Percentiles rank a stretch among this genome's conserved stretches.
Evolutionary conservation across 75 land plant genomes (phyloP).

Genomic region (Cryptomeria japonica): DNA sequence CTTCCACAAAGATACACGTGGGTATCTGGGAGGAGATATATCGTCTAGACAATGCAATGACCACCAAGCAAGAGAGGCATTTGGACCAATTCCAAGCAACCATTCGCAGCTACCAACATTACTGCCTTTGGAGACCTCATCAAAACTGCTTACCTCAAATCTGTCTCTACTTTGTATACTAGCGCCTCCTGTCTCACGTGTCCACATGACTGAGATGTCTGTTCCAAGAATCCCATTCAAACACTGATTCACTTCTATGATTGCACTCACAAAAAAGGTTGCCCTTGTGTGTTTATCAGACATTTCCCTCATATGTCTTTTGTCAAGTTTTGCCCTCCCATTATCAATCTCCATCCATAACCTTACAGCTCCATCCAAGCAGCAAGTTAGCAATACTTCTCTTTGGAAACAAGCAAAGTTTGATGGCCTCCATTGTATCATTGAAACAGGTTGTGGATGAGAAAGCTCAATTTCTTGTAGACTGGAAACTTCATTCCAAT

Average conservation of each 20-base stretch:
- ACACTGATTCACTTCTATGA: constrained; percentile 68
- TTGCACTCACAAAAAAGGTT: constrained; percentile 76
- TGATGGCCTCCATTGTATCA: constrained; percentile 91
- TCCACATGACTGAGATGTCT: constrained; percentile 74
- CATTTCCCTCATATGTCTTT: constrained; percentile 28
- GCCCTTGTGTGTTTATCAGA: constrained; percentile 31
- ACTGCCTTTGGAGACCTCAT: constrained; percentile 15
- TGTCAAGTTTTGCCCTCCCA: constrained; percentile 38
- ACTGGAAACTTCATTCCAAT: constrained; percentile 46
- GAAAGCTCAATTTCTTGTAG: constrained; percentile 43
- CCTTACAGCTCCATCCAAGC: constrained; percentile 83
- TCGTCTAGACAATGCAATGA: constrained; percentile 91
- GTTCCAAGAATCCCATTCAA: constrained; percentile 69
- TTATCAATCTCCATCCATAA: constrained; percentile 85
- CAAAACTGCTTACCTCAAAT: constrained; percentile 12
- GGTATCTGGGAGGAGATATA: constrained; percentile 71
- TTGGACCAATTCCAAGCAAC: constrained; percentile 82
- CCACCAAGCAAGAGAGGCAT: constrained; percentile 63
- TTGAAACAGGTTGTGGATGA: constrained; percentile 76
- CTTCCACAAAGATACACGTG: constrained; percentile 84
- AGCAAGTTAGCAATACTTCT: constrained; percentile 76
- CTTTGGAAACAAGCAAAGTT: constrained; percentile 22
- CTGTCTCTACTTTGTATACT: neutral
- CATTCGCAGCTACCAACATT: constrained; percentile 72
- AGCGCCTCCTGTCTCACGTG: constrained; percentile 40